Evolutionary conservation across 1,139 yeast species (phyloP).

Genomic region (Sugiyamaella castrensis): DNA sequence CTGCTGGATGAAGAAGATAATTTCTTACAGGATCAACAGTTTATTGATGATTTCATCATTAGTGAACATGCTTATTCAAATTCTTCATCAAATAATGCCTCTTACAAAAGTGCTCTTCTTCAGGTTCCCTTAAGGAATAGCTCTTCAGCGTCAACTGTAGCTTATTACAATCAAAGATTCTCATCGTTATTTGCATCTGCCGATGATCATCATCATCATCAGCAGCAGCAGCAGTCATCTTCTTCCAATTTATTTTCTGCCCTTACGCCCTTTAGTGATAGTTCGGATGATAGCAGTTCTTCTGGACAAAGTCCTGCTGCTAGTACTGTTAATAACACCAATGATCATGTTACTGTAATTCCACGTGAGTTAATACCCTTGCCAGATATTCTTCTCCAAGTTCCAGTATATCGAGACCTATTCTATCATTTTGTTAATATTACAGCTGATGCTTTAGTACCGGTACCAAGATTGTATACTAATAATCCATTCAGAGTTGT

Average conservation of each 20-base stretch:
- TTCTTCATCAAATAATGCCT: constrained; percentile 5
- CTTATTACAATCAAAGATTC: constrained; percentile 4
- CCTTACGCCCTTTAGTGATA: constrained; percentile 10
- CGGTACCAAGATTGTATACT: constrained; percentile 57
- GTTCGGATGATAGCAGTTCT: constrained; percentile 14
- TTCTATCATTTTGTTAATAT: constrained; percentile 64
- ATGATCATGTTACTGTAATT: constrained; percentile 27
- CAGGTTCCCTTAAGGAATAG: constrained; percentile 22
- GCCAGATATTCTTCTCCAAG: constrained; percentile 56
- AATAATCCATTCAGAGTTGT: constrained; percentile 67
- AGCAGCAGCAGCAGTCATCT: constrained; percentile 8
- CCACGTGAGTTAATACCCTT: constrained; percentile 54
- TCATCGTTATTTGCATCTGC: not conserved
- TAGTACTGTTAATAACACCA: not conserved
- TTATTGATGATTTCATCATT: constrained; percentile 20
- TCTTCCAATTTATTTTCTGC: constrained; percentile 8
- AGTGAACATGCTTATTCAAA: constrained; percentile 17
- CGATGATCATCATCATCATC: not conserved
- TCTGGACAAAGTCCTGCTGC: not conserved
- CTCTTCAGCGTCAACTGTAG: not conserved
- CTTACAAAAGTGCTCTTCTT: constrained; percentile 22
- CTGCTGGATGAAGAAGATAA: constrained; percentile 11
- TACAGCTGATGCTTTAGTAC: constrained; percentile 62
- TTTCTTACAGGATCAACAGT: constrained; percentile 16
- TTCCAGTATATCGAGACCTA: constrained; percentile 56